A percentile compares a stretch with the other conserved stretches of the same genome.
Evolutionary conservation across 441 rosid genomes (phyloP).

Genomic region (Gossypium davidsonii): DNA sequence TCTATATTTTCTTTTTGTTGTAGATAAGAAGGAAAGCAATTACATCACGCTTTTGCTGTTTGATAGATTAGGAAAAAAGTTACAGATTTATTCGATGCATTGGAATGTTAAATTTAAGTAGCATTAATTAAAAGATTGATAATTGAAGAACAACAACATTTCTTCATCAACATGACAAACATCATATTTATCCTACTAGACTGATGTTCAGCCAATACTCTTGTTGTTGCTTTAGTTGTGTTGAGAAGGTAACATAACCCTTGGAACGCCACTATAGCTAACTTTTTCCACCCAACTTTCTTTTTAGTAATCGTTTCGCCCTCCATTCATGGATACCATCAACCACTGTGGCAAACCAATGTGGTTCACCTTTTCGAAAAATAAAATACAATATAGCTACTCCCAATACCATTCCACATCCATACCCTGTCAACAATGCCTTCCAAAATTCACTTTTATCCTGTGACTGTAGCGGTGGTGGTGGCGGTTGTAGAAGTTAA

Average conservation of each 20-base stretch:
- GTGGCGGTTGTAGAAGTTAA: neutral
- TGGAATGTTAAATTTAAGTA: too few relatives aligned
- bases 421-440: neutral
- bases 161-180: too few relatives aligned
- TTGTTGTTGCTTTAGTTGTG: neutral
- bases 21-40: too few relatives aligned
- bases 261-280: neutral
- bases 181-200: neutral
- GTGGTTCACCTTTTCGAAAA: neutral
- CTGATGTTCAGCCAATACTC: neutral
- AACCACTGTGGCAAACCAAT: neutral
- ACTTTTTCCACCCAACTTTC: neutral
- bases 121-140: too few relatives aligned
- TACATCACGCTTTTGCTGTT: neutral
- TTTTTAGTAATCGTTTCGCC: neutral
- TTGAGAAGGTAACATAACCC: neutral
- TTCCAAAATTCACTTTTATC: neutral
- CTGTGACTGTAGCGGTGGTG: neutral
- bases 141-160: too few relatives aligned
- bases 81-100: neutral
- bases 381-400: neutral
- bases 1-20: too few relatives aligned
- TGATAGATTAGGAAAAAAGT: neutral
- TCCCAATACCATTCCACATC: neutral
- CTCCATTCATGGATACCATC: neutral